Percentiles rank a stretch among this genome's conserved stretches.
phyloP scores from a whole-genome alignment of 2,329 filamentous ascomycete genomes.

The Simplicillium sp. region DNA sequence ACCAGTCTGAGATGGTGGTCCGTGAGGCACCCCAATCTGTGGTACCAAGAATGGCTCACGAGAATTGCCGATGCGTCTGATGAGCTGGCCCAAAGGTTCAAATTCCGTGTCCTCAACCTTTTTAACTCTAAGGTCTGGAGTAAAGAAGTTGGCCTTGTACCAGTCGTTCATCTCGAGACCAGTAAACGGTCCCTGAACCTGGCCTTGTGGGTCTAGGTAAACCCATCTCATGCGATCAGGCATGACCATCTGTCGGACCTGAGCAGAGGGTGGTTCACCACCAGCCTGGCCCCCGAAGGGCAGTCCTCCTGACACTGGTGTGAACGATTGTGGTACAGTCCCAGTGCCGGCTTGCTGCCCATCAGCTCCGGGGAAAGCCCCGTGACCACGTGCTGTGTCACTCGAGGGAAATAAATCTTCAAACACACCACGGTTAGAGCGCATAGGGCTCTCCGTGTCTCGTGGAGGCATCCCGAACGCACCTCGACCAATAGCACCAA shows the following conservation, averaged over 20 bases:
- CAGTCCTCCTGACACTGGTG: conserved; percentile 22
- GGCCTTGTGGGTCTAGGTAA: conserved; percentile 88
- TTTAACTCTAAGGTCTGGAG: conserved; percentile 85
- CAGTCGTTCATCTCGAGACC: conserved; percentile 99
- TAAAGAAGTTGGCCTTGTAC: conserved; percentile 99
- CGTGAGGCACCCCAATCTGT: conserved; percentile 91
- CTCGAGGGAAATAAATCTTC: conserved; percentile 41
- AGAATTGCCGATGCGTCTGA: conserved; percentile 92
- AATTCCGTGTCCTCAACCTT: conserved; percentile 91
- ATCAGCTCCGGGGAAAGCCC: conserved; percentile 27
- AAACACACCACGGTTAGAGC: conserved; percentile 43
- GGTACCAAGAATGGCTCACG: conserved; percentile 95
- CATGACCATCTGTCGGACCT: conserved; percentile 94
- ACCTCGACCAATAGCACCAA: conserved; percentile 58
- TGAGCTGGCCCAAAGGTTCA: conserved; percentile 88
- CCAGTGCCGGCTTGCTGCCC: conserved; percentile 22
- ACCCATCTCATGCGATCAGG: conserved; percentile 98
- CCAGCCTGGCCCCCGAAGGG: conserved; percentile 24
- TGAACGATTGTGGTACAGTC: conserved; percentile 23
- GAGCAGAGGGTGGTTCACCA: conserved; percentile 48
- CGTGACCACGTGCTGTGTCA: conserved; percentile 21
- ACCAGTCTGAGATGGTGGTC: conserved; percentile 49
- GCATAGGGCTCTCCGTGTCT: conserved; percentile 51
- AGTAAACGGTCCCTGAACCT: conserved; percentile 88
- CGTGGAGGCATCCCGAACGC: conserved; percentile 44